These are phyloP conservation scores for Wickerhamomyces kurtzmanii DNA, from an alignment of 805 yeast species.

Conservation along the genomic window DNA sequence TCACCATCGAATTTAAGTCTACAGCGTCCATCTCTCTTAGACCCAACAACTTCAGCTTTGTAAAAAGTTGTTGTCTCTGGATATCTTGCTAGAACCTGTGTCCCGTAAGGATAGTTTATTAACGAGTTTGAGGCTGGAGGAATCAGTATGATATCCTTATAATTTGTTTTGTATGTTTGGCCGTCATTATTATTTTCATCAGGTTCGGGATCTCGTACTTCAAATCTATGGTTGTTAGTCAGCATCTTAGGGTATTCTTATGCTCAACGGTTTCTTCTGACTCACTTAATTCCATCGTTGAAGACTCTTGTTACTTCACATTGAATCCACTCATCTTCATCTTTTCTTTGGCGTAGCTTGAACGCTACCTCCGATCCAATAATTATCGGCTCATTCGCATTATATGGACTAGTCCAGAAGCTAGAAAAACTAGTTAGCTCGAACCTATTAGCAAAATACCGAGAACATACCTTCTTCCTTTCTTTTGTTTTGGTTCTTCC, in stretches of 20 bases:
- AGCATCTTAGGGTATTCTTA: too few relatives aligned
- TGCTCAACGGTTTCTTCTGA: too few relatives aligned
- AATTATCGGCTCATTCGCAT: constrained; percentile 44
- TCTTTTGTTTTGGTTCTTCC: constrained; percentile 14
- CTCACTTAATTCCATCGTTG: constrained; percentile 50
- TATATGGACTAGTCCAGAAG: constrained; percentile 39
- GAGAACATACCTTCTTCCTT: too few relatives aligned
- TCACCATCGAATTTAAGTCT: constrained; percentile 89
- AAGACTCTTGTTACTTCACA: constrained; percentile 76
- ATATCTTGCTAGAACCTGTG: constrained; percentile 83
- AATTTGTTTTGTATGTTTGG: constrained; percentile 70
- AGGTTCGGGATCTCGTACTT: constrained; percentile 96
- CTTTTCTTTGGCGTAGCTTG: constrained; percentile 56
- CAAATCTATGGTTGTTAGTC: constrained; percentile 38
- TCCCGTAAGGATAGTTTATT: constrained; percentile 57
- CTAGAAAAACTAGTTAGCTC: too few relatives aligned
- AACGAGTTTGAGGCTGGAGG: constrained; percentile 38
- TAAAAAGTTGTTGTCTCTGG: constrained; percentile 98
- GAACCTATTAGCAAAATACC: too few relatives aligned
- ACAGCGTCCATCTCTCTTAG: constrained; percentile 65
- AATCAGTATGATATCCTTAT: constrained; percentile 71
- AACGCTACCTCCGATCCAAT: constrained; percentile 86
- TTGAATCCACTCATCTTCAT: constrained; percentile 92
- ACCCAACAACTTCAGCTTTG: constrained; percentile 83
- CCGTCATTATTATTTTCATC: constrained; percentile 89